These are phyloP conservation scores for Fonsecaea multimorphosa DNA, from an alignment of 2,329 filamentous ascomycete species.

Conservation along the genomic window DNA sequence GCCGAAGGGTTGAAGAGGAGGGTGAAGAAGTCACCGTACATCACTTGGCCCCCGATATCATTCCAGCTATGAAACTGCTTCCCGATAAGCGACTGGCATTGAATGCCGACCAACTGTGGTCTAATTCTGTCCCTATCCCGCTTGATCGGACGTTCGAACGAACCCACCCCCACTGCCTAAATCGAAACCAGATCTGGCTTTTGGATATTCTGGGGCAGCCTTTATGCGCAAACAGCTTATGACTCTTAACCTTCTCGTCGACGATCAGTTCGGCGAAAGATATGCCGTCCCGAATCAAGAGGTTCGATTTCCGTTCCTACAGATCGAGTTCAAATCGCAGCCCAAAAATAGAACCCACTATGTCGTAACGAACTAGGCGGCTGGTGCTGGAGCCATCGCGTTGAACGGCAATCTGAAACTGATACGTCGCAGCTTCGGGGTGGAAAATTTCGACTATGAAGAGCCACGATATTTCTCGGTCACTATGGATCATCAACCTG, in stretches of 20 bases:
- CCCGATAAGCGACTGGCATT: slow-evolving; percentile 21
- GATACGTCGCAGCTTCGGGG: slow-evolving; percentile 25
- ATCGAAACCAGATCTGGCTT: slow-evolving; percentile 29
- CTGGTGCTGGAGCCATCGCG: slow-evolving; percentile 30
- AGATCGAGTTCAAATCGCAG: slow-evolving; percentile 32
- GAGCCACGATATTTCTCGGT: slow-evolving; percentile 32
- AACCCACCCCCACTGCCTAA: slow-evolving; percentile 26
- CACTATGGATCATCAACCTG: slow-evolving; percentile 29
- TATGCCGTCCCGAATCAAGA: slow-evolving; percentile 29
- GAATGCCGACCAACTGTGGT: slow-evolving; percentile 24
- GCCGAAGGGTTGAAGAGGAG: slow-evolving; percentile 14
- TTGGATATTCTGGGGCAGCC: slow-evolving; percentile 34
- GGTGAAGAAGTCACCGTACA: slow-evolving; percentile 15
- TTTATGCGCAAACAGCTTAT: slow-evolving; percentile 25
- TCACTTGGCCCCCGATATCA: slow-evolving; percentile 18
- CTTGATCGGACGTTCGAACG: slow-evolving; percentile 2
- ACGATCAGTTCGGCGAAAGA: slow-evolving; percentile 26
- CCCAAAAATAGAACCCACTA: slow-evolving; percentile 27
- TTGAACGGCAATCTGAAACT: slow-evolving; percentile 29
- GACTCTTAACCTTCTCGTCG: slow-evolving; percentile 27
- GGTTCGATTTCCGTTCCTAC: slow-evolving; percentile 29
- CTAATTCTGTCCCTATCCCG: slow-evolving; percentile 30
- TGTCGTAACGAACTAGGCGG: slow-evolving; percentile 32
- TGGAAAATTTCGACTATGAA: slow-evolving; percentile 26
- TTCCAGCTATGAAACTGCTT: slow-evolving; percentile 19